Base-by-base conservation (phyloP, 2,329 filamentous ascomycete species). In the Diaporthe sp. region DNA sequence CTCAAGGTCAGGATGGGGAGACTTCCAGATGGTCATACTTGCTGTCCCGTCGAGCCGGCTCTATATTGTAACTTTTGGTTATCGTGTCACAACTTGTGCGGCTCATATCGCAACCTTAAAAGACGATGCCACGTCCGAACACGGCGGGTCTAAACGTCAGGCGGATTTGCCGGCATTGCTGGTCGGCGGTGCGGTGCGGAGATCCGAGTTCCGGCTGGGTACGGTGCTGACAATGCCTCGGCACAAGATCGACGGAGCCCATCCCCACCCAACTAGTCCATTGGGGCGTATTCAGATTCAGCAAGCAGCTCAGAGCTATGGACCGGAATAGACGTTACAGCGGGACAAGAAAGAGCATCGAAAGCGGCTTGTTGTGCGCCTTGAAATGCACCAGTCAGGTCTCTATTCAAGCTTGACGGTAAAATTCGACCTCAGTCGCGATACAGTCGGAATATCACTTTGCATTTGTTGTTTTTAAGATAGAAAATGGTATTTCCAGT, bases 11-110 rank as follows among this genome's bases (percentile, higher is more conserved):
- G 58, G 66, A 15, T 74, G 72, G 8, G 72, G 72, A 25, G 72
- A 74, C 35, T 32, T 65, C 72, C 72, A 74, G 9, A 74, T 30
- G 12, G 72, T 74, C 72, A 74, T 74, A 19, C 8, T 74, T 25
- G 47, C 30, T 47, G 27, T 37, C 15, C 27, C n/a, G 35, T 37
- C 22, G 12, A 56, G 10, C 27, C 30, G 30, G 53, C 27, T 9
- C 17, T 12, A 15, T 37, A 42, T 15, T 51, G 22, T 37, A 15
- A 8, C 32, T 10, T 19, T 51, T 66, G 5, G n/a, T 37, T 13
- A 15, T 27, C 5, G 30, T n/a, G 22, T 68, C 15, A 39, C 22
- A 19, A 53, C 8, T 63, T 63, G 17, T 19, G 4, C 19, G 9
- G 39, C 8, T 30, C 9, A 30, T 37, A 25, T 51, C n/a, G 27